Evolutionary conservation across 2,329 filamentous ascomycete species (phyloP), one percentile per base, ranked within the genome.

Genomic region (Penicillium aurantiogriseum): DNA sequence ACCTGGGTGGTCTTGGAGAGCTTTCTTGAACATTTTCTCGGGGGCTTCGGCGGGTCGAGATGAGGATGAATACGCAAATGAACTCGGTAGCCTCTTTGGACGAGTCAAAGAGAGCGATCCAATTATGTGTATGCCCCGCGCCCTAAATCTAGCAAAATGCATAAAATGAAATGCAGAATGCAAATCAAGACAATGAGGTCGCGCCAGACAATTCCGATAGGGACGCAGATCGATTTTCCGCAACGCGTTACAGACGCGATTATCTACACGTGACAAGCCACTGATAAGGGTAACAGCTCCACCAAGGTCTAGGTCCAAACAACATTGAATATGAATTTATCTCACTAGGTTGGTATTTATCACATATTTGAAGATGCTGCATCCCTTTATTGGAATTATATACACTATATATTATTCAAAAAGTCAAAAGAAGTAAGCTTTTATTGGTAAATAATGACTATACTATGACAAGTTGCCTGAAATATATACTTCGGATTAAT

Each of bases 1-100:
- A 27, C 64, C 70, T 7, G 74, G 66, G 63, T 76, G 73, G 36
- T 75, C 71, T 51, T 73, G 69, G 8, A 76, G 68, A n/a, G 75
- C 75, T 59, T 75, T 76, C 42, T 71, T 72, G 51, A 77, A 77
- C 75, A 77, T 77, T 51, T 64, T 61, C 50, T 64, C 31, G 38
- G 47, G 10, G 46, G 46, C 61, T 38, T 51, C 43, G 46, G 47
- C 51, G 43, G 54, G 58, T 53, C 66, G 64, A 38, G 62, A 51
- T 43, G 63, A 62, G 25, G 68, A 69, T 54, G 71, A 70, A 62
- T 67, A 70, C 49, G 60, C 56, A 39, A 63, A 65, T 51, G 56
- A 58, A 55, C 57, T 56, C 63, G 60, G 58, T 46, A 60, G 44
- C 38, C 57, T 67, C 57, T 42, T 45, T 45, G 59, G 60, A 60